Percentiles rank a stretch among this genome's conserved stretches.
Evolutionary conservation across 495 filamentous ascomycete species (phyloP).

Genomic region (Aspergillus saccharolyticus): DNA sequence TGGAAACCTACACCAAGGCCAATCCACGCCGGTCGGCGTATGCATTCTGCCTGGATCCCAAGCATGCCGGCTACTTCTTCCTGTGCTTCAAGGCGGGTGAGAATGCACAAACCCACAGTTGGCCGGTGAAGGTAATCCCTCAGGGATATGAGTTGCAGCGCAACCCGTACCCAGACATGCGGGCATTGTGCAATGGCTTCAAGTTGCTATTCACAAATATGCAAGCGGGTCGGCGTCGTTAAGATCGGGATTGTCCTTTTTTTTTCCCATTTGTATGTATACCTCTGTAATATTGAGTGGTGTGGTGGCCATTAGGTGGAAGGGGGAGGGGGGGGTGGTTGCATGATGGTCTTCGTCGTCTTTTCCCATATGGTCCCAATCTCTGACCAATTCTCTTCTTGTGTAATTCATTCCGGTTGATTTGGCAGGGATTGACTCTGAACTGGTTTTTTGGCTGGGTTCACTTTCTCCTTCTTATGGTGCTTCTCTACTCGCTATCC

Average conservation of each 20-base stretch:
- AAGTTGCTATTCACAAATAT: slow-evolving; percentile 59
- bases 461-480: background rate
- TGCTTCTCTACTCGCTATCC: background rate
- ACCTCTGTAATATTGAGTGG: slow-evolving; percentile 18
- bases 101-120: slow-evolving; percentile 63
- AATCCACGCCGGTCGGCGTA: slow-evolving; percentile 93
- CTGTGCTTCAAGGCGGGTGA: slow-evolving; percentile 92
- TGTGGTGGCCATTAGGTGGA: background rate
- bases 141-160: slow-evolving; percentile 82
- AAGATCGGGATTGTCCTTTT: slow-evolving; percentile 5
- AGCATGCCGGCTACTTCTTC: slow-evolving; percentile 89
- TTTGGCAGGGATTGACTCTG: background rate
- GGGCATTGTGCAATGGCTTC: slow-evolving; percentile 86
- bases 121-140: slow-evolving; percentile 87
- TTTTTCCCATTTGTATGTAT: slow-evolving; percentile 19
- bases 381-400: background rate
- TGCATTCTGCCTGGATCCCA: slow-evolving; percentile 87
- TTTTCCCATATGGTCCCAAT: too few species aligned
- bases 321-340: background rate
- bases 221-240: slow-evolving; percentile 39
- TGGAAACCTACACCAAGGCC: slow-evolving; percentile 89
- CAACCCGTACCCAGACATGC: slow-evolving; percentile 87
- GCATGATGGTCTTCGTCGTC: too few species aligned
- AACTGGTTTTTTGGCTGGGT: background rate
- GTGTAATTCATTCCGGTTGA: background rate